Base-by-base conservation (phyloP, 169 alveolate species). In the Miamiensis avidus region DNA sequence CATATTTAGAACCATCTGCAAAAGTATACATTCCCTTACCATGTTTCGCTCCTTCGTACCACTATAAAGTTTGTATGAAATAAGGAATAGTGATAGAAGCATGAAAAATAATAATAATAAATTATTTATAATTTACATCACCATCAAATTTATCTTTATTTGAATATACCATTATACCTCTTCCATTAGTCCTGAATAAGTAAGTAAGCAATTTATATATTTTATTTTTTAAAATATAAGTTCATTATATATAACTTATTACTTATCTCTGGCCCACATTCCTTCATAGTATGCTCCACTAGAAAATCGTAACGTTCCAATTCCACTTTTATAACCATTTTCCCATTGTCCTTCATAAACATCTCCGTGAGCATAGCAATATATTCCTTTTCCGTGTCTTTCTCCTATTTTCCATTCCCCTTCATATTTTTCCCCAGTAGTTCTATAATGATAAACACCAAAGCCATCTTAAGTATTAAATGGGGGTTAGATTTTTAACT, bases 1-100 rank as follows among this genome's bases (percentile, higher is more conserved):
- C 89, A 83, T 89, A 92, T 31, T 84, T 49, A 34, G 87, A 79
- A 15, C 94, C 94, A 87, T 92, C 91, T 33, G 89, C 83, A 84
- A 85, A 91, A 64, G 33, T 26, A 34, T 92, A 92, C 0, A 79
- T 76, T 31, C 96, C 96, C 31, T 81, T 82, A 6, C 92, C 95
- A 81, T 76, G 65, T 78, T 89, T 85, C 27, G 76, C 82, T 4
- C 90, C 90, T 26, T 86, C 90, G 49, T 28, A 29, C 90, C 90
- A 86, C 84, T 79, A 0, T 11, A 26, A 79, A 28, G n/a, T n/a
- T 49, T 20, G 64, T 79, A 34, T 1, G 11, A 34, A 77, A 33
- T 25, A 0, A 77, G 28, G 15, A 32, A 25, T 15, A 0, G 34
- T 26, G 4, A 34, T 31, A 16, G 4, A 1, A 31, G 16, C 16